A percentile compares a stretch with the other conserved stretches of the same genome.
Conservation (phyloP, 2,329 filamentous ascomycete genomes). For the Aspergillus unguis region DNA sequence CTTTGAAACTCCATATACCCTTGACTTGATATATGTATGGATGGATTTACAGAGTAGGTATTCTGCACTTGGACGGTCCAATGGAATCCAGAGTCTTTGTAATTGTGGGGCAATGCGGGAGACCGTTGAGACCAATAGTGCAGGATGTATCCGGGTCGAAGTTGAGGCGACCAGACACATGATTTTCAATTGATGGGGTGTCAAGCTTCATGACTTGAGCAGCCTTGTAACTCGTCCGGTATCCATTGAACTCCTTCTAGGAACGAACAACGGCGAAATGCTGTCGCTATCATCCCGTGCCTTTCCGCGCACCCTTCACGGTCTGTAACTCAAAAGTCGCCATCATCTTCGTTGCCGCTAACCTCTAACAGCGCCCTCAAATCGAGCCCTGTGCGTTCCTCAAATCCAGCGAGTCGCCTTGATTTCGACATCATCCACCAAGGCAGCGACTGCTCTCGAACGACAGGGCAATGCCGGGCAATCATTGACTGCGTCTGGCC, state of each 20-base stretch:
- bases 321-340: slow-evolving; percentile 19
- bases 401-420: slow-evolving; percentile 37
- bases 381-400: slow-evolving; percentile 28
- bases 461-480: slow-evolving; percentile 32
- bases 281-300: slow-evolving; percentile 26
- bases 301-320: slow-evolving; percentile 25
- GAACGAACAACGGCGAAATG: slow-evolving; percentile 17
- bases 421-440: slow-evolving; percentile 44
- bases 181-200: slow-evolving; percentile 2
- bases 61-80: no score
- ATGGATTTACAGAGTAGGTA: no score
- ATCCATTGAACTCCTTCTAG: neutral
- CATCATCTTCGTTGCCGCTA: slow-evolving; percentile 13
- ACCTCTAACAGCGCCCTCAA: slow-evolving; percentile 27
- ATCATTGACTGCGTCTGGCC: slow-evolving; percentile 41
- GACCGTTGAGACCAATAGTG: slow-evolving; percentile 13
- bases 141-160: slow-evolving; percentile 11
- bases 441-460: slow-evolving; percentile 43
- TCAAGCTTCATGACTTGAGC: neutral
- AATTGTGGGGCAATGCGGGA: neutral
- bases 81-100: neutral
- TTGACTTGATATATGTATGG: no score
- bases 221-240: neutral
- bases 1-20: no score
- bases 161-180: neutral